A percentile compares a stretch with the other conserved stretches of the same genome.
Evolutionary conservation across 2,329 filamentous ascomycete genomes (phyloP).

Genomic region (Calonectria montana): DNA sequence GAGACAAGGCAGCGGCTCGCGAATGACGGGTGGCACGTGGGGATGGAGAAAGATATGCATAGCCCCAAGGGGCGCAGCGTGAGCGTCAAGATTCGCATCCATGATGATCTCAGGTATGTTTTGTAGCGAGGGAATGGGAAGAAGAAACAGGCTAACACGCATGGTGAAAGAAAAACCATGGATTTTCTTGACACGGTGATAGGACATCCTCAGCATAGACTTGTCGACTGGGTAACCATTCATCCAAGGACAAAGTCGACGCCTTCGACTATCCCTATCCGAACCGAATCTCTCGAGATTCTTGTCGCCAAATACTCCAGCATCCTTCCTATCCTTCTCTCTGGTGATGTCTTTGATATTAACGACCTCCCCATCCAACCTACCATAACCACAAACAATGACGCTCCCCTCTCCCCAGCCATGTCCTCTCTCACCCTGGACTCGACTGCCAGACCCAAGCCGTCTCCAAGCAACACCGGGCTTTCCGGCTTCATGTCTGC

Average conservation of each 20-base stretch:
- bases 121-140: not conserved
- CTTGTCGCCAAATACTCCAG: constrained; percentile 64
- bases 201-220: constrained; percentile 59
- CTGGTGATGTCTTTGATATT: constrained; percentile 76
- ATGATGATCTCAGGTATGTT: constrained; percentile 68
- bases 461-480: constrained; percentile 56
- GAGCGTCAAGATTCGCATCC: constrained; percentile 78
- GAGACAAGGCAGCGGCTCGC: constrained; percentile 65
- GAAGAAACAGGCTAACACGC: not conserved
- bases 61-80: constrained; percentile 65
- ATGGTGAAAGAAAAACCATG: constrained; percentile 59
- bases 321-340: constrained; percentile 72
- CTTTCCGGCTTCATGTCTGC: constrained; percentile 77
- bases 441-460: constrained; percentile 24
- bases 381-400: constrained; percentile 41
- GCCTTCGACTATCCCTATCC: constrained; percentile 70
- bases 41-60: constrained; percentile 54
- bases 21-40: constrained; percentile 65
- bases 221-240: constrained; percentile 77
- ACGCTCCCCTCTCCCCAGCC: constrained; percentile 28
- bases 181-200: constrained; percentile 74
- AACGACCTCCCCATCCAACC: constrained; percentile 57
- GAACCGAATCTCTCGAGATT: constrained; percentile 68
- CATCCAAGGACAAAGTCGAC: constrained; percentile 74
- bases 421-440: constrained; percentile 46